Conservation (phyloP, 345 rosid genomes). For the Turritis glabra region DNA sequence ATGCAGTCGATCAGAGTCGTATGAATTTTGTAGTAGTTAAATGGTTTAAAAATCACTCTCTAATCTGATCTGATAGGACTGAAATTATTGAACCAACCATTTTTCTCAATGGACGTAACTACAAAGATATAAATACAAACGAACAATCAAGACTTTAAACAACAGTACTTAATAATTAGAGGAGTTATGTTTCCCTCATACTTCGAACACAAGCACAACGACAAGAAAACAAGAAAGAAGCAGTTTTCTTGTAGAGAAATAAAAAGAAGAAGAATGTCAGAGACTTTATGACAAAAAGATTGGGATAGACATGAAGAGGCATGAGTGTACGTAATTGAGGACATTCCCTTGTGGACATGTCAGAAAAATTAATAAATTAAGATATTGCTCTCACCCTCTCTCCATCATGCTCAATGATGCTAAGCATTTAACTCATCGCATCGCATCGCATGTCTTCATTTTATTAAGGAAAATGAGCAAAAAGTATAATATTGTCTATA, state of each 20-base stretch:
- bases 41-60: background rate
- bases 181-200: background rate
- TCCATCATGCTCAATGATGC: constrained; percentile 38
- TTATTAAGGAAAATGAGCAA: background rate
- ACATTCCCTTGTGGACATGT: constrained; percentile 39
- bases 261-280: constrained; percentile 31
- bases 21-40: background rate
- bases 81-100: background rate
- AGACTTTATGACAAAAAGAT: constrained; percentile 24
- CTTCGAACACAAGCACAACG: background rate
- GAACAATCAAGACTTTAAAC: background rate
- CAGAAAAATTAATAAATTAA: constrained; percentile 26
- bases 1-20: background rate
- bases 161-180: too few relatives aligned
- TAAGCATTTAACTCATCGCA: constrained; percentile 24
- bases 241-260: background rate
- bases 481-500: constrained; percentile 6
- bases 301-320: constrained; percentile 30
- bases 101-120: too few relatives aligned
- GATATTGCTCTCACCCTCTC: constrained; percentile 2
- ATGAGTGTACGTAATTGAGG: constrained; percentile 36
- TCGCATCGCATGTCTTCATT: constrained; percentile 17
- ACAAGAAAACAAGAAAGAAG: background rate
- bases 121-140: too few relatives aligned
- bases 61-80: background rate